These are phyloP conservation scores for Starmerella stigmatis DNA, from an alignment of 805 yeast genomes.

Conservation along the genomic window DNA sequence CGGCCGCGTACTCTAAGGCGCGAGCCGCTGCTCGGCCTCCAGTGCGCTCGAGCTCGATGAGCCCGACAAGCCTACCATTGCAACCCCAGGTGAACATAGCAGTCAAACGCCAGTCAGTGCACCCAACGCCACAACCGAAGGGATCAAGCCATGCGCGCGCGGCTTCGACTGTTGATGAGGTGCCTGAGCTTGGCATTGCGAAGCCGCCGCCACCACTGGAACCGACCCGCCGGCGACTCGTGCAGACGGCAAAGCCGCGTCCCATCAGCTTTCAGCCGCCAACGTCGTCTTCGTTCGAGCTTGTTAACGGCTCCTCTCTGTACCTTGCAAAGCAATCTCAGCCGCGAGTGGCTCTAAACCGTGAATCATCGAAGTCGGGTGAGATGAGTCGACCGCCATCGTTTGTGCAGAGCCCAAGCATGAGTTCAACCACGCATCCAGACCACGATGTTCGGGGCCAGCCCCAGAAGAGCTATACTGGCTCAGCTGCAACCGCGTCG, in stretches of 20 bases:
- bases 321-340: constrained; percentile 26
- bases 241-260: constrained; percentile 28
- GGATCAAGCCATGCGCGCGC: background rate
- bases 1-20: constrained; percentile 6
- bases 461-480: too few species aligned
- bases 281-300: constrained; percentile 10
- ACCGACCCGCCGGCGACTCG: constrained; percentile 12
- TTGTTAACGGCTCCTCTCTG: constrained; percentile 13
- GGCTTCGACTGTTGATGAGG: constrained; percentile 17
- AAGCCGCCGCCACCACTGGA: constrained; percentile 11
- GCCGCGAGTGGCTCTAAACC: constrained; percentile 30
- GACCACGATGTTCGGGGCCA: too few species aligned
- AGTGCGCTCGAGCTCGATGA: constrained; percentile 9
- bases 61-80: constrained; percentile 3
- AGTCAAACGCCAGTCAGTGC: constrained; percentile 9
- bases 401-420: background rate
- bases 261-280: constrained; percentile 33
- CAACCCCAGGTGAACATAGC: background rate
- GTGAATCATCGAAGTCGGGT: constrained; percentile 29
- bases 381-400: constrained; percentile 29
- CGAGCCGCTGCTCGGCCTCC: constrained; percentile 5
- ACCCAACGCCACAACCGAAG: constrained; percentile 1
- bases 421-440: too few species aligned
- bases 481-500: background rate
- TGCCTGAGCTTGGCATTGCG: constrained; percentile 24